These are phyloP conservation scores for Sclerospora graminicola DNA, from an alignment of 352 stramenopile species.

Conservation along the genomic window DNA sequence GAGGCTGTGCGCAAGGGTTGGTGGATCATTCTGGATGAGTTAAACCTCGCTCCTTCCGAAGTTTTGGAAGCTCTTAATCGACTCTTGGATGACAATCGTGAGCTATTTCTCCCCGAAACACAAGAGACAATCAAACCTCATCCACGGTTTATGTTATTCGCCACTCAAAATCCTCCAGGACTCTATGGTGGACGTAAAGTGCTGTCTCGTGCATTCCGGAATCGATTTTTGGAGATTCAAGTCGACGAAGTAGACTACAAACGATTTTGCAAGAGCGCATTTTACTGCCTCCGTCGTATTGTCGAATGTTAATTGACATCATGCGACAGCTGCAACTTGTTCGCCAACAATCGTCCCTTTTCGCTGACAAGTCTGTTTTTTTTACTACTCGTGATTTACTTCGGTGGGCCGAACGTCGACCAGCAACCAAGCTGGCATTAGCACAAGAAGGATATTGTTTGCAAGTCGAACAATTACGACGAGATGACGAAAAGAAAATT, in stretches of 20 bases:
- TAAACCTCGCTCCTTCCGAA: constrained; percentile 99
- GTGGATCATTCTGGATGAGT: constrained; percentile 99
- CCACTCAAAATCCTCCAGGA: constrained; percentile 98
- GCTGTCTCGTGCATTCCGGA: constrained; percentile 98
- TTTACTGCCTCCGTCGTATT: constrained; percentile 92
- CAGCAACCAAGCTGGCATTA: constrained; percentile 77
- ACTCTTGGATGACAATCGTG: constrained; percentile 98
- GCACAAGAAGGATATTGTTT: constrained; percentile 90
- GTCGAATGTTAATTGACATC: constrained; percentile 95
- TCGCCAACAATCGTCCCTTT: constrained; percentile 89
- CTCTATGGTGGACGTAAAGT: constrained; percentile 98
- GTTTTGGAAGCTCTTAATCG: constrained; percentile 99
- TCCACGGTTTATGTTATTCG: constrained; percentile 98
- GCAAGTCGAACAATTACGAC: constrained; percentile 95
- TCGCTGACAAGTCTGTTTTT: constrained; percentile 97
- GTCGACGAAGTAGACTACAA: constrained; percentile 97
- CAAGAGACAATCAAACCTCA: constrained; percentile 98
- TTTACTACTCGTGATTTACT: constrained; percentile 99
- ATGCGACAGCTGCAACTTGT: constrained; percentile 92
- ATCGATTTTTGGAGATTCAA: constrained; percentile 99
- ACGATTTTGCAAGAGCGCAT: constrained; percentile 95
- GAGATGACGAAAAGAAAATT: constrained; percentile 93
- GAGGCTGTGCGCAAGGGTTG: constrained; percentile 94
- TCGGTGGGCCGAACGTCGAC: constrained; percentile 93
- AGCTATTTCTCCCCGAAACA: too few relatives aligned